A percentile compares a stretch with the other conserved stretches of the same genome.
Evolutionary conservation across 2,329 filamentous ascomycete genomes (phyloP).

Genomic region (Curvularia hawaiiensis): DNA sequence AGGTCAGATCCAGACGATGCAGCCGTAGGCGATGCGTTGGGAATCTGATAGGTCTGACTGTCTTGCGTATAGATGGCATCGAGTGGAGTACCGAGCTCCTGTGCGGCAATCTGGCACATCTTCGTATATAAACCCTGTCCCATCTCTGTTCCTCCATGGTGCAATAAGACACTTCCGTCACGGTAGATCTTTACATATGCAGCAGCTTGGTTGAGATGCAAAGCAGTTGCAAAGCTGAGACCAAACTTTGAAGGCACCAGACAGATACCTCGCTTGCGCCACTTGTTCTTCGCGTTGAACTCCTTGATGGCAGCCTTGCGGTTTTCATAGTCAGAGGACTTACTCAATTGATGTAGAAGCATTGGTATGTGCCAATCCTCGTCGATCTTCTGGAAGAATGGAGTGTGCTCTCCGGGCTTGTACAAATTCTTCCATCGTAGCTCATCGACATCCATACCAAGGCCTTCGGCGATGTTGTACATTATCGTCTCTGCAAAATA

Average conservation of each 20-base stretch:
- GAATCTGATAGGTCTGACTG: constrained; percentile 83
- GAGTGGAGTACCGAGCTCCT: constrained; percentile 82
- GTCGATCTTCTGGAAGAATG: constrained; percentile 85
- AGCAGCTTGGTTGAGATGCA: constrained; percentile 93
- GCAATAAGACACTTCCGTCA: constrained; percentile 87
- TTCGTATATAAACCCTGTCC: constrained; percentile 96
- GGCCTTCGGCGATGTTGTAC: constrained; percentile 83
- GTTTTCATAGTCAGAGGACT: constrained; percentile 72
- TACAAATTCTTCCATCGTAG: constrained; percentile 88
- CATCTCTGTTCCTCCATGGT: constrained; percentile 97
- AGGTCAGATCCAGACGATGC: constrained; percentile 92
- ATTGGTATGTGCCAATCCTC: constrained; percentile 89
- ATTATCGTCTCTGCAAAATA: constrained; percentile 90
- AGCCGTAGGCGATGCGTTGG: constrained; percentile 89
- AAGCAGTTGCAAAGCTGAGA: constrained; percentile 85
- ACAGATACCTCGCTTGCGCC: constrained; percentile 87
- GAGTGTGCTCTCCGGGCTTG: constrained; percentile 73
- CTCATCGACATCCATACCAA: constrained; percentile 82
- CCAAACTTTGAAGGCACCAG: constrained; percentile 95
- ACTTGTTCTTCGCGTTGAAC: constrained; percentile 84
- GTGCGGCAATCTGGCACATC: constrained; percentile 91
- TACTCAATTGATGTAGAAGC: constrained; percentile 83
- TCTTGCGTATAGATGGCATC: constrained; percentile 86
- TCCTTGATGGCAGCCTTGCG: constrained; percentile 71
- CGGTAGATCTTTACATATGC: constrained; percentile 95